phyloP scores from a whole-genome alignment of 768 basidiomycete genomes.

The Tulasnella sp. region DNA sequence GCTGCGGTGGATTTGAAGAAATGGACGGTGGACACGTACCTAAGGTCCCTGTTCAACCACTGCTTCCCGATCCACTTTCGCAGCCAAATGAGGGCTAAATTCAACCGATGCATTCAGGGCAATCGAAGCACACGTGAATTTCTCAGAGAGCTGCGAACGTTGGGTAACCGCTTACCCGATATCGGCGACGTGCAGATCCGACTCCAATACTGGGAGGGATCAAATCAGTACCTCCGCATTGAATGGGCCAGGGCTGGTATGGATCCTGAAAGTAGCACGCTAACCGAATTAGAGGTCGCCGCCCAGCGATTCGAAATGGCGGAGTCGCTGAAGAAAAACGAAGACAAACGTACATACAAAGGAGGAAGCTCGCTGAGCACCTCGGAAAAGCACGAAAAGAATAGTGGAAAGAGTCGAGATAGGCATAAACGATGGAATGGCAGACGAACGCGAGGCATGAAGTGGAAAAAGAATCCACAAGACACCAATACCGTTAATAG shows the following conservation, averaged over 20 bases:
- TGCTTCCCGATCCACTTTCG: slow-evolving; percentile 31
- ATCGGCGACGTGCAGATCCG: not conserved
- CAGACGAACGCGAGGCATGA: too few relatives aligned
- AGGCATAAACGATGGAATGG: not conserved
- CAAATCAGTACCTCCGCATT: not conserved
- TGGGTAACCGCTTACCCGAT: slow-evolving; percentile 8
- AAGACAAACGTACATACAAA: not conserved
- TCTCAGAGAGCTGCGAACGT: slow-evolving; percentile 6
- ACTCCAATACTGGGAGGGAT: slow-evolving; percentile 10
- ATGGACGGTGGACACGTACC: not conserved
- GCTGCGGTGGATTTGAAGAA: not conserved
- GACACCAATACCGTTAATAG: too few relatives aligned
- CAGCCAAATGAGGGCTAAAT: not conserved
- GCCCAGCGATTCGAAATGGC: slow-evolving; percentile 9
- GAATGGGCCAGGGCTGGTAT: not conserved
- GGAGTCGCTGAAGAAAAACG: not conserved
- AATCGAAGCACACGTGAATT: not conserved
- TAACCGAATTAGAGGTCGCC: slow-evolving; percentile 25
- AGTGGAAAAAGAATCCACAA: too few relatives aligned
- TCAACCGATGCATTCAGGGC: not conserved
- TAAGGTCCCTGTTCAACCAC: slow-evolving; percentile 5
- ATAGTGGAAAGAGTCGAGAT: not conserved
- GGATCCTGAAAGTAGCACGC: slow-evolving; percentile 23
- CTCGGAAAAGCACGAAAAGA: not conserved
- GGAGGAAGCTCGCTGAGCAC: too few relatives aligned